Conservation (phyloP, 352 stramenopile genomes). For the Globisporangium irregulare region DNA sequence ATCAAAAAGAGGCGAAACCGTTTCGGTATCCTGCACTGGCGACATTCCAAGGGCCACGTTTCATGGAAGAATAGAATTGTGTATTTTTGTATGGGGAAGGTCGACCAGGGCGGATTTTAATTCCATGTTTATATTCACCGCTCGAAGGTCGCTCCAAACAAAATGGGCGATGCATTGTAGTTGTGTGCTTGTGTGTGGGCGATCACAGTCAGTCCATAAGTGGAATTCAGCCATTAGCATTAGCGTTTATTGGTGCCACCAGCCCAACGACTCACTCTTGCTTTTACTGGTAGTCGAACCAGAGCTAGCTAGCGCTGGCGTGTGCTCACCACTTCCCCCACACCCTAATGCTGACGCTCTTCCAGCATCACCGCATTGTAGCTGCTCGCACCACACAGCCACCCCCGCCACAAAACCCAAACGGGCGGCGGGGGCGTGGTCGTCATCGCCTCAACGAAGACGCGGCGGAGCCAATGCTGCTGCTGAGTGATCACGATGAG, state of each 20-base stretch:
- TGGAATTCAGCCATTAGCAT: too few species aligned
- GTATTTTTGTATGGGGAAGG: too few species aligned
- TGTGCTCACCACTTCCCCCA: background rate
- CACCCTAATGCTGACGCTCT: constrained; percentile 7
- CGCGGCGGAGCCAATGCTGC: background rate
- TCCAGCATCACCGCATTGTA: constrained; percentile 1
- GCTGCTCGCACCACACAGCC: background rate
- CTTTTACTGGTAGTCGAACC: background rate
- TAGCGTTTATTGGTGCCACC: too few species aligned
- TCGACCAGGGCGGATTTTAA: too few species aligned
- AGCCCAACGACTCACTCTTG: too few species aligned
- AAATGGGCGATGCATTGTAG: too few species aligned
- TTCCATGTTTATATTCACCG: too few species aligned
- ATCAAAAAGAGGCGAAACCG: background rate
- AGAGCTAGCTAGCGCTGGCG: background rate
- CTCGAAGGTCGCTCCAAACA: too few species aligned
- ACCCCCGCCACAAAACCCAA: background rate
- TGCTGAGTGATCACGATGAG: background rate
- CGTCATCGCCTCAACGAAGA: constrained; percentile 3
- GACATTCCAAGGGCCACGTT: background rate
- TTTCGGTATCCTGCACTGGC: background rate
- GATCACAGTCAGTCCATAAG: too few species aligned
- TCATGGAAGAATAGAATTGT: too few species aligned
- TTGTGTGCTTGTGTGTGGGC: too few species aligned
- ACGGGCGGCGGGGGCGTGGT: background rate